Evolutionary conservation across 1,284 basidiomycete genomes (phyloP), one percentile per base, ranked within the genome.

Genomic region (Cerioporus squamosus): DNA sequence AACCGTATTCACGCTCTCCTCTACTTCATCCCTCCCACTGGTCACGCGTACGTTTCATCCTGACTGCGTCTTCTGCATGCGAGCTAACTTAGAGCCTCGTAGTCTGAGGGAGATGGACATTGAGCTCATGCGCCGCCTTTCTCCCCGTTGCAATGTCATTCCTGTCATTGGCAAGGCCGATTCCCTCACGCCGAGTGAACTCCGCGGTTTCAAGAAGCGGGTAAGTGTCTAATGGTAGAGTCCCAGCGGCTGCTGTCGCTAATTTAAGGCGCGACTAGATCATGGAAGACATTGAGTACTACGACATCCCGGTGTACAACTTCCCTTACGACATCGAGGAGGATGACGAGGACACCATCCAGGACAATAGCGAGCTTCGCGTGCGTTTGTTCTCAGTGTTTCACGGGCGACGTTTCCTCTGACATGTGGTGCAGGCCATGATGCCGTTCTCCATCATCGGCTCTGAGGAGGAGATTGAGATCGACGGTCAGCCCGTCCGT

Each of bases 291-390:
- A 98, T 99, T 67, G 97, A 98, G 72, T 86, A 98, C 81, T 98
- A 99, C 73, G 90, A 92, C 66, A 99, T 99, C 68, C 97, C 97
- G 6, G 92, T 99, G 45, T 99, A 99, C 84, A 99, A 99, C 81
- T 99, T 99, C 86, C 97, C 97, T 0, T 99, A 97, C 75, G 97
- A 99, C 68, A 90, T 95, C 22, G 97, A 99, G 76, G 97, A 99
- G 78, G 94, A 99, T 70, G 97, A 99, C 73, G 96, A 98, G 72
- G 97, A 99, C 70, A 98, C 97, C 4, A 96, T 99, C 64, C 90
- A 93, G 69, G 97, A 99, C 78, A 99, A 99, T 80, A 91, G 91
- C 70, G 95, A 97, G 74, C 87, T 98, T 57, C 85, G 95, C 54
- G 91, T 93, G 71, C 38, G 55, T 54, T 18, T 24, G 26, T 36